Evolutionary conservation across 2,329 filamentous ascomycete species (phyloP), one percentile per base, ranked within the genome.

Genomic region (Didymella sp.): DNA sequence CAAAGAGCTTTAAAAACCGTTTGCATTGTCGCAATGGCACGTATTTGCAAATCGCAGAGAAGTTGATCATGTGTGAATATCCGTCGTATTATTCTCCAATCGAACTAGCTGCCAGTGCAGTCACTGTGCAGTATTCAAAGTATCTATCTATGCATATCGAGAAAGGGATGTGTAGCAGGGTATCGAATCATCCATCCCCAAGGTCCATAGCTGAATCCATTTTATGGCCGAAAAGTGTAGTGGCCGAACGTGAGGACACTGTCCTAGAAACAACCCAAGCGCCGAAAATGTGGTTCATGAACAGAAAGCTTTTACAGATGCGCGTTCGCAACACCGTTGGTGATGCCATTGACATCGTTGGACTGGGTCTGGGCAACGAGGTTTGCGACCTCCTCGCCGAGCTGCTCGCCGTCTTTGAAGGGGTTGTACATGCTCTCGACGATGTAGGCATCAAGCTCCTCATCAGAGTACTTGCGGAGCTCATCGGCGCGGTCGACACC

Each of bases 391-490:
- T 79, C 75, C 30, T 74, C 68, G 30, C 73, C 68, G 31, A 79
- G 65, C 62, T 74, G 76, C 58, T 78, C 73, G 42, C 72, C 64
- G 67, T 81, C 80, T 31, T 71, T 77, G 69, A 80, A 80, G 17
- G 81, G 81, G 63, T 83, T 77, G 67, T 83, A 83, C 81, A 83
- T 83, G 48, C 77, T 70, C 59, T 77, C 64, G 56, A 75, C 72
- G 62, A 83, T 81, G 85, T 88, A 92, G 74, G 88, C 86, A 58
- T 87, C 78, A 82, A 91, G 89, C 73, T 89, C 83, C 61, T 84
- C 83, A 62, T 93, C 89, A 48, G 82, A 81, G 52, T 92, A 79
- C 59, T 79, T 78, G 70, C 89, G 89, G 47, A 96, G 90, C 59
- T 77, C 74, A 21, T 78, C 68, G 53, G 80, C 79, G 27, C 81